Evolutionary conservation across 352 stramenopile genomes (phyloP).

Genomic region (Pythium phragmiticola): DNA sequence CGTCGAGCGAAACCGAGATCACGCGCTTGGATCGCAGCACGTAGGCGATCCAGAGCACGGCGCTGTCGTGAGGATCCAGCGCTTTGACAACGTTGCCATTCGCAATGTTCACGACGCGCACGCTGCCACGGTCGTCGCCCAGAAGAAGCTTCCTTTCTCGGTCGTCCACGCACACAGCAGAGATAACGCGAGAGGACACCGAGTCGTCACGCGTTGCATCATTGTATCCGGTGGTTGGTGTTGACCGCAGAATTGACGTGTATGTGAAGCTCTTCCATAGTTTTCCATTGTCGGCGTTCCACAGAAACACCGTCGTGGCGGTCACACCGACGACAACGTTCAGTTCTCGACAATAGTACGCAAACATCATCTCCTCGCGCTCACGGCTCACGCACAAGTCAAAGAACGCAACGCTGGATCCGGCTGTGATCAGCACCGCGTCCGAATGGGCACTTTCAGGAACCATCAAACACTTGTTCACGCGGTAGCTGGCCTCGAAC

Average conservation of each 20-base stretch:
- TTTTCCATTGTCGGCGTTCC: slow-evolving; percentile 49
- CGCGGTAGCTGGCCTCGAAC: slow-evolving; percentile 5
- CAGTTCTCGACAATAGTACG: slow-evolving; percentile 50
- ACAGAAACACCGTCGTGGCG: slow-evolving; percentile 53
- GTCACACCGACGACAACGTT: slow-evolving; percentile 62
- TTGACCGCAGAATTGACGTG: slow-evolving; percentile 31
- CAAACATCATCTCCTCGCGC: slow-evolving; percentile 65
- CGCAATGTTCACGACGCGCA: slow-evolving; percentile 71
- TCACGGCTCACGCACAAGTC: slow-evolving; percentile 58
- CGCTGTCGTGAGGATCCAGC: slow-evolving; percentile 51
- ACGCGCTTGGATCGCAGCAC: slow-evolving; percentile 62
- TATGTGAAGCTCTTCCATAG: slow-evolving; percentile 61
- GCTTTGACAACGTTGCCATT: slow-evolving; percentile 87
- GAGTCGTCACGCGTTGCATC: slow-evolving; percentile 3
- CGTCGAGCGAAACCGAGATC: slow-evolving; percentile 56
- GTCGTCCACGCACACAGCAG: slow-evolving; percentile 78
- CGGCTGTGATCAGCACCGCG: slow-evolving; percentile 47
- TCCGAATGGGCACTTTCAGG: slow-evolving; percentile 50
- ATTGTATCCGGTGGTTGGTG: slow-evolving; percentile 16
- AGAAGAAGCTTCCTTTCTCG: slow-evolving; percentile 78
- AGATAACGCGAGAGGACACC: slow-evolving; percentile 32
- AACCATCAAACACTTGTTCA: slow-evolving; percentile 31
- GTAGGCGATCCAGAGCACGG: slow-evolving; percentile 54
- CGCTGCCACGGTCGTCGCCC: slow-evolving; percentile 59
- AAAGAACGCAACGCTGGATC: slow-evolving; percentile 45